Conservation (phyloP, 2,329 filamentous ascomycete species). For the Colletotrichum navitas region DNA sequence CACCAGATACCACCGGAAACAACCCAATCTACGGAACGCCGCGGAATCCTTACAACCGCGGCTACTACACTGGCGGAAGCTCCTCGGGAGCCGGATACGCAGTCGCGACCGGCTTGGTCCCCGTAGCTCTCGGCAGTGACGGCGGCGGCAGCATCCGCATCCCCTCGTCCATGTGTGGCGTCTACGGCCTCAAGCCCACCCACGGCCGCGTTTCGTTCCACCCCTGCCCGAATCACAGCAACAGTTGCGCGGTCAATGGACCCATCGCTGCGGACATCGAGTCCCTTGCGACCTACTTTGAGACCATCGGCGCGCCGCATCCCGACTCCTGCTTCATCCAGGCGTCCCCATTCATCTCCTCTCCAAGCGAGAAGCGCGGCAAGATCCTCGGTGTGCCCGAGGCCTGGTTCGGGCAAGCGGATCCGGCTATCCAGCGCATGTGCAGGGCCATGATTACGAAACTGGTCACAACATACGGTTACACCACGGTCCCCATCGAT, state of each 20-base stretch:
- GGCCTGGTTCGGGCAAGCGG: slow-evolving; percentile 70
- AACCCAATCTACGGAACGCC: slow-evolving; percentile 81
- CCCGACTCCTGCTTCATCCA: slow-evolving; percentile 67
- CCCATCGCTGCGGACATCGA: slow-evolving; percentile 76
- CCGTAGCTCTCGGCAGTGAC: slow-evolving; percentile 78
- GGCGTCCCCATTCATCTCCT: slow-evolving; percentile 46
- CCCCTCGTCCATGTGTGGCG: slow-evolving; percentile 77
- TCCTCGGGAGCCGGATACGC: slow-evolving; percentile 81
- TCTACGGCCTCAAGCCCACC: slow-evolving; percentile 80
- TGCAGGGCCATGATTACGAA: slow-evolving; percentile 62
- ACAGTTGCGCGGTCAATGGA: slow-evolving; percentile 74
- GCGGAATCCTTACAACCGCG: slow-evolving; percentile 77
- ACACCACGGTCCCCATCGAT: slow-evolving; percentile 66
- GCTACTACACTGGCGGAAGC: slow-evolving; percentile 83
- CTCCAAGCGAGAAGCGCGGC: slow-evolving; percentile 44
- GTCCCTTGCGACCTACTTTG: slow-evolving; percentile 75
- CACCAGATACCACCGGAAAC: slow-evolving; percentile 78
- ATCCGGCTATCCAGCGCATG: slow-evolving; percentile 57
- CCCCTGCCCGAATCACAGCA: slow-evolving; percentile 70
- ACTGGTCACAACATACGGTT: slow-evolving; percentile 65
- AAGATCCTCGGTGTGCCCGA: slow-evolving; percentile 73
- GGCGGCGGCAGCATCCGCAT: slow-evolving; percentile 82
- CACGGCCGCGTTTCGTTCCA: slow-evolving; percentile 74
- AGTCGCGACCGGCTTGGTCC: slow-evolving; percentile 77
- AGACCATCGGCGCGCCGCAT: slow-evolving; percentile 74